phyloP scores from a whole-genome alignment of 352 stramenopile genomes.

The Phytophthora megakarya region DNA sequence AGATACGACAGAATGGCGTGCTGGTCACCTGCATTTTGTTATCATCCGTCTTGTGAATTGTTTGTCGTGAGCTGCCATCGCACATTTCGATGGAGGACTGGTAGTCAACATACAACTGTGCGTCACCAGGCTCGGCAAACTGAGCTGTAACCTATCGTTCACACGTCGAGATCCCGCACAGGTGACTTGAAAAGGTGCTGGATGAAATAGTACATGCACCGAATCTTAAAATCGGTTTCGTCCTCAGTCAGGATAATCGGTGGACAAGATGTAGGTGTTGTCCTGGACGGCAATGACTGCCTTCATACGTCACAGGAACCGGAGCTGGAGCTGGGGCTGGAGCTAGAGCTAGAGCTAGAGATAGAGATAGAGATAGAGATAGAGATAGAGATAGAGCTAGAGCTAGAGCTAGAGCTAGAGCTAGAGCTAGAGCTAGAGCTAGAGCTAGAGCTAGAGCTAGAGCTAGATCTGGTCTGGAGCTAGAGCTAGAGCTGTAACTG shows the following conservation, averaged over 20 bases:
- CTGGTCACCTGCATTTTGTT: constrained; percentile 65
- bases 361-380: too few relatives aligned
- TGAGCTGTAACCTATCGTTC: constrained; percentile 46
- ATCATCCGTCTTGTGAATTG: constrained; percentile 53
- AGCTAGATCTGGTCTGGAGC: too few relatives aligned
- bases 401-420: too few relatives aligned
- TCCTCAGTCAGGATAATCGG: constrained; percentile 73
- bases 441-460: too few relatives aligned
- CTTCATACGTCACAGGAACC: too few relatives aligned
- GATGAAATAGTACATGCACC: constrained; percentile 91
- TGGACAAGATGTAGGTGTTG: too few relatives aligned
- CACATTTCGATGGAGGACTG: constrained; percentile 53
- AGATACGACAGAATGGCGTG: constrained; percentile 61
- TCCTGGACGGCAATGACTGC: too few relatives aligned
- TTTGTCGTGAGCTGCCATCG: constrained; percentile 63
- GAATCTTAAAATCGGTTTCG: constrained; percentile 61
- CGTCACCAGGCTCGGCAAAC: constrained; percentile 58
- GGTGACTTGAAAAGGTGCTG: constrained; percentile 88
- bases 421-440: too few relatives aligned
- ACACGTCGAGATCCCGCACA: constrained; percentile 65
- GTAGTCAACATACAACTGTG: constrained; percentile 58
- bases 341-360: too few relatives aligned
- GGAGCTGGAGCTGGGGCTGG: too few relatives aligned
- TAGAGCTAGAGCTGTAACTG: too few relatives aligned
- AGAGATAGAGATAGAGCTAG: too few relatives aligned